These are phyloP conservation scores for Hamigera avellanea DNA, from an alignment of 495 filamentous ascomycete genomes.

Conservation along the genomic window DNA sequence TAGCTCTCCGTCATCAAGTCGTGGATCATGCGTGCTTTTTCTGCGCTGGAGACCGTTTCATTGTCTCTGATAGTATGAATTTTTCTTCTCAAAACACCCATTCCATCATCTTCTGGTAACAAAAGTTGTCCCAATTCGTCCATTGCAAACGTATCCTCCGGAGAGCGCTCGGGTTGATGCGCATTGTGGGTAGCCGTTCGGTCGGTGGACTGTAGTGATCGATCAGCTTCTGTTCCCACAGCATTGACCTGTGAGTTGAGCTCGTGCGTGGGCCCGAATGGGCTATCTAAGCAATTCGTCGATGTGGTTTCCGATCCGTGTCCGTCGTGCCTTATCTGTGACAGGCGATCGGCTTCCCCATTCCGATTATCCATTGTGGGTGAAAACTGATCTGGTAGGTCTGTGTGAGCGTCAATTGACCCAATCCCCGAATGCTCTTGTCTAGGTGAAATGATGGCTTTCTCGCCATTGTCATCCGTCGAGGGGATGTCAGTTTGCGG, in stretches of 20 bases:
- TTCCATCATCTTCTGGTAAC: slow-evolving; percentile 89
- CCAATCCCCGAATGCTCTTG: slow-evolving; percentile 4
- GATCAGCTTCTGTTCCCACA: too few relatives aligned
- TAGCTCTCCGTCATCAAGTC: slow-evolving; percentile 72
- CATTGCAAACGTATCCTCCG: slow-evolving; percentile 5
- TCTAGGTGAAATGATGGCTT: slow-evolving; percentile 4
- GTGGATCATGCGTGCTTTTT: slow-evolving; percentile 81
- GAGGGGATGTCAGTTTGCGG: slow-evolving; percentile 8
- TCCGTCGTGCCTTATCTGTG: background rate
- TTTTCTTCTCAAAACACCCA: slow-evolving; percentile 59
- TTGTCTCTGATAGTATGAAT: slow-evolving; percentile 65
- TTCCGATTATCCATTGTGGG: background rate
- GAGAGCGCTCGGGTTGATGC: background rate
- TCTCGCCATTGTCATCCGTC: slow-evolving; percentile 1
- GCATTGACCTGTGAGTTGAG: too few relatives aligned
- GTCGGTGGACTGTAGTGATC: background rate
- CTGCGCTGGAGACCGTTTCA: slow-evolving; percentile 47
- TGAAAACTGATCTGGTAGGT: slow-evolving; percentile 6
- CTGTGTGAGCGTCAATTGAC: slow-evolving; percentile 6
- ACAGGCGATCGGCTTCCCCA: background rate
- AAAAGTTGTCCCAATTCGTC: slow-evolving; percentile 16
- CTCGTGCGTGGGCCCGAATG: too few relatives aligned
- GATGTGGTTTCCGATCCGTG: background rate
- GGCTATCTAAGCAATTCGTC: background rate
- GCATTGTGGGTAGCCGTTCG: background rate